Percentiles rank a stretch among this genome's conserved stretches.
These are phyloP conservation scores for Orbilia javanica DNA, from an alignment of 2,329 filamentous ascomycete species.

Conservation along the genomic window DNA sequence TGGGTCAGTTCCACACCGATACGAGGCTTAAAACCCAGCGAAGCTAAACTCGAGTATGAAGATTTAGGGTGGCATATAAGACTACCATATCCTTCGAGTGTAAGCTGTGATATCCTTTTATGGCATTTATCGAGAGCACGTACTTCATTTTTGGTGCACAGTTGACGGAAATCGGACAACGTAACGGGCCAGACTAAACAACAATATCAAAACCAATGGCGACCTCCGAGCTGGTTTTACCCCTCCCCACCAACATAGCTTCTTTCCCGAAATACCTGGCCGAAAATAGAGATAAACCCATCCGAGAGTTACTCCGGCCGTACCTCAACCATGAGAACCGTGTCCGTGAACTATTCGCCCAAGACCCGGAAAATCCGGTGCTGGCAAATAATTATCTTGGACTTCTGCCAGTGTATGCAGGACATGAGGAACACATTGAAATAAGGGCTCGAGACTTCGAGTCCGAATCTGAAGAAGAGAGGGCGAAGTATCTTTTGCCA, in stretches of 20 bases:
- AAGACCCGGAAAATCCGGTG: constrained; percentile 70
- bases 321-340: constrained; percentile 77
- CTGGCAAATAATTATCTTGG: constrained; percentile 72
- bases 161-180: too few relatives aligned
- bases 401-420: constrained; percentile 75
- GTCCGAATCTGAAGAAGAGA: constrained; percentile 72
- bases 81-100: too few relatives aligned
- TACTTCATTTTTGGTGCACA: too few relatives aligned
- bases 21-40: too few relatives aligned
- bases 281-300: constrained; percentile 69
- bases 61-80: too few relatives aligned
- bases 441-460: constrained; percentile 74
- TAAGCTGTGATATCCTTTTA: too few relatives aligned
- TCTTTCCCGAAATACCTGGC: constrained; percentile 70
- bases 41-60: too few relatives aligned
- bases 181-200: too few relatives aligned
- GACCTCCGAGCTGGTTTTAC: background rate
- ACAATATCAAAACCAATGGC: background rate
- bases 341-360: constrained; percentile 77
- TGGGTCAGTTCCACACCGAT: too few relatives aligned
- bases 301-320: constrained; percentile 73
- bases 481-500: constrained; percentile 75
- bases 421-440: constrained; percentile 70
- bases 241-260: constrained; percentile 47
- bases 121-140: too few relatives aligned